These are phyloP conservation scores for Trichoderma simmonsii DNA, from an alignment of 2,329 filamentous ascomycete species.

Conservation along the genomic window DNA sequence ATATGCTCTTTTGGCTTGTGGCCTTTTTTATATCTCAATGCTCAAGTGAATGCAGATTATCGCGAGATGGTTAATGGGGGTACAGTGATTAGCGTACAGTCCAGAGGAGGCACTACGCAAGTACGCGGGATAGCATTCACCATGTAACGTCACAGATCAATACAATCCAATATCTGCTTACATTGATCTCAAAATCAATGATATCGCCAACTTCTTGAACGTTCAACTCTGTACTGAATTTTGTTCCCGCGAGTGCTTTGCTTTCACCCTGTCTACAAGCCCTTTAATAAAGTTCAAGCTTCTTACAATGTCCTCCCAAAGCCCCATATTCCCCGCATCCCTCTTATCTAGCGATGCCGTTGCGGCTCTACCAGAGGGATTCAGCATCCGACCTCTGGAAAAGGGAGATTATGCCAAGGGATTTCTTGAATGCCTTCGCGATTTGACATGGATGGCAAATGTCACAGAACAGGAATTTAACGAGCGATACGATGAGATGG, in stretches of 20 bases:
- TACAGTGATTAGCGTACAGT: neutral
- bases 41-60: neutral
- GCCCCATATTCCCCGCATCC: conserved; percentile 58
- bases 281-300: neutral
- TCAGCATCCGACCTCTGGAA: conserved; percentile 67
- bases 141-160: conserved; percentile 2
- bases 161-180: neutral
- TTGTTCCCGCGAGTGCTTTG: neutral
- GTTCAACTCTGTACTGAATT: neutral
- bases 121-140: neutral
- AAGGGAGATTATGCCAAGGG: conserved; percentile 65
- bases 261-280: neutral
- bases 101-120: neutral
- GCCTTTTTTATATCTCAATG: neutral
- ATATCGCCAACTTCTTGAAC: neutral
- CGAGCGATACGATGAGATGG: conserved; percentile 62
- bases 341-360: conserved; percentile 64
- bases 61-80: neutral
- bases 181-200: neutral
- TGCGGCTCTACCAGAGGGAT: conserved; percentile 62
- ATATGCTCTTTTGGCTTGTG: neutral
- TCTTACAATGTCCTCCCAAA: neutral
- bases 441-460: conserved; percentile 74
- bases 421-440: conserved; percentile 72
- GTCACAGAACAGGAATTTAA: conserved; percentile 64